phyloP scores from a whole-genome alignment of 441 rosid species.

The Populus hybrid region DNA sequence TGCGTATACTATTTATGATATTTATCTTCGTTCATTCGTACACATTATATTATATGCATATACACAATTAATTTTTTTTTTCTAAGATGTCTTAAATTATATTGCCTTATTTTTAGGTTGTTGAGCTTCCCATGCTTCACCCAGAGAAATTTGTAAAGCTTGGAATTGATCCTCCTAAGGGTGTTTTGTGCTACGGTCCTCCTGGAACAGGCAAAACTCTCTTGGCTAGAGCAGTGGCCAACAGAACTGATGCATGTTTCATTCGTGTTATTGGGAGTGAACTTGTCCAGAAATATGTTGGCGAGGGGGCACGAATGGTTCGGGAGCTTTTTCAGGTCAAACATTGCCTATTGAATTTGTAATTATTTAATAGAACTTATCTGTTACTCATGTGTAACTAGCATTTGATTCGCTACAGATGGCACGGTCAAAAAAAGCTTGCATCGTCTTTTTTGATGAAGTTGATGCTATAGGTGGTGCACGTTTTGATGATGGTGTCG shows the following conservation, averaged over 20 bases:
- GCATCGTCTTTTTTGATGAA: constrained; percentile 96
- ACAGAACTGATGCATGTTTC: constrained; percentile 97
- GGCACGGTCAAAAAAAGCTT: constrained; percentile 97
- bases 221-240: constrained; percentile 96
- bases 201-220: constrained; percentile 98
- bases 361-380: neutral
- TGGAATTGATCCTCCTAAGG: constrained; percentile 99
- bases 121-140: constrained; percentile 98
- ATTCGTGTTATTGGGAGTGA: constrained; percentile 98
- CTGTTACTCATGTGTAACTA: neutral
- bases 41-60: neutral
- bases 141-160: constrained; percentile 98
- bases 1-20: constrained; percentile 21
- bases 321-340: constrained; percentile 92
- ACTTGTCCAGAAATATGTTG: constrained; percentile 97
- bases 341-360: constrained; percentile 1
- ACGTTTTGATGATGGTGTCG: constrained; percentile 96
- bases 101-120: constrained; percentile 47
- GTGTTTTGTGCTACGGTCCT: constrained; percentile 97
- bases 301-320: constrained; percentile 99
- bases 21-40: neutral
- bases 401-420: constrained; percentile 39
- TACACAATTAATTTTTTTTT: neutral
- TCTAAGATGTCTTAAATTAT: neutral
- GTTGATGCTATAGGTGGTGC: constrained; percentile 99